Percentiles rank a stretch among this genome's conserved stretches.
Conservation (phyloP, 1,284 basidiomycete genomes). For the Sanghuangporus baumii region DNA sequence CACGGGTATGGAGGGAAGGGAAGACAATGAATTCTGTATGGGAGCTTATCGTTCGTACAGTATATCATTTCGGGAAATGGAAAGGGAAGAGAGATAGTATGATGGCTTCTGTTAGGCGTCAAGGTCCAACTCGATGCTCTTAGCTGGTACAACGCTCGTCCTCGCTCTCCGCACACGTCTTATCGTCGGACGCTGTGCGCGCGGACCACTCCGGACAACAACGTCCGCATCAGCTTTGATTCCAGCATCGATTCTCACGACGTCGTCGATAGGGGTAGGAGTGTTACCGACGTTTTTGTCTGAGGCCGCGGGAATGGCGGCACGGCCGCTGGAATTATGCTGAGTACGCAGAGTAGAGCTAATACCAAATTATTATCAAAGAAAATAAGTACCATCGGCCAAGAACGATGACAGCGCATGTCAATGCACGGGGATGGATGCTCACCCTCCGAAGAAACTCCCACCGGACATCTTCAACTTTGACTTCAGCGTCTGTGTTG, state of each 20-base stretch:
- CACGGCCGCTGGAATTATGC: background rate
- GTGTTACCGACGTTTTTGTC: background rate
- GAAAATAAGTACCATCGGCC: background rate
- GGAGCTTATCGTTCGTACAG: background rate
- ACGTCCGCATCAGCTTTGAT: background rate
- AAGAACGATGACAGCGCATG: background rate
- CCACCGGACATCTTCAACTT: conserved; percentile 13
- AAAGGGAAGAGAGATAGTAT: background rate
- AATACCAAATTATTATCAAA: background rate
- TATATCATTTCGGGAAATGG: background rate
- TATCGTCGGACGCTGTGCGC: background rate
- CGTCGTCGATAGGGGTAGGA: background rate
- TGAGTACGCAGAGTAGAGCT: conserved; percentile 2
- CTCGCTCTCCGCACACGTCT: background rate
- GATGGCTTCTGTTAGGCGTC: background rate
- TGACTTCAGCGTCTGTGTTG: background rate
- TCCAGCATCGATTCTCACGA: background rate
- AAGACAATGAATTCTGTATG: background rate
- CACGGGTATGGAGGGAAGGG: background rate
- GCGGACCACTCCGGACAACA: background rate
- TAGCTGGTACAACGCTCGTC: background rate
- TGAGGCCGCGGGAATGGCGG: background rate
- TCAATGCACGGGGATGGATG: background rate
- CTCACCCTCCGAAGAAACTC: conserved; percentile 16
- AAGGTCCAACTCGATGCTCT: background rate